Evolutionary conservation across 176 grass and related monocot genomes (phyloP), one percentile per base, ranked within the genome.

Genomic region (Tuctoria greenei): DNA sequence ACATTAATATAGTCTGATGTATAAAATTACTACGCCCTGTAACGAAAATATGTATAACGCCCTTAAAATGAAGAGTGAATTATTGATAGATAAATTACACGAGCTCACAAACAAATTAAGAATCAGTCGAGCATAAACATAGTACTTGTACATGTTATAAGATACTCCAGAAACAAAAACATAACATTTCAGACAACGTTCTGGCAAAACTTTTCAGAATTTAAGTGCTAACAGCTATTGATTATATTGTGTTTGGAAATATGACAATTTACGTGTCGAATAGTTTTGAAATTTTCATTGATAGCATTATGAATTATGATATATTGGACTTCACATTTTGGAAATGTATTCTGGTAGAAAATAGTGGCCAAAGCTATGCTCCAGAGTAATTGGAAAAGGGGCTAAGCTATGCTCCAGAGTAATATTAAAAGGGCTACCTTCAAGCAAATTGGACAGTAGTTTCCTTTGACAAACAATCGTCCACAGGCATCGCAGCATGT

Each of bases 401-500:
- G 52, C n/a, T n/a, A 26, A 58, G 55, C 55, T 26, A 58, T 3
- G 1, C 4, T 54, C 10, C 4, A 55, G 49, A 24, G 34, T 64
- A 79, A 38, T 39, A n/a, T n/a, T 45, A 70, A 82, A 44, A 31
- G 15, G 23, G 52, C 2, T 89, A 97, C 95, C 95, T 95, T 99
- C 76, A 99, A 88, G 66, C 95, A 99, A 86, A 99, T 79, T 58
- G 95, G 91, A 73, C 95, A 99, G 74, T 99, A 99, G 74, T 99
- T 99, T 76, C 95, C 92, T 85, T 99, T 95, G 77, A 99, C 95
- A 86, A 99, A 99, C 69, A 99, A 82, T 75, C 95, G 88, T 64
- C 95, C 95, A 68, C 95, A 99, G 64, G 95, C 95, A 86, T 99
- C 95, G 77, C 95, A 99, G 41, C 92, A 94, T 68, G 95, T 99